Evolutionary conservation across 2,329 filamentous ascomycete genomes (phyloP), one percentile per base, ranked within the genome.

Genomic region (Scedosporium dehoogii): DNA sequence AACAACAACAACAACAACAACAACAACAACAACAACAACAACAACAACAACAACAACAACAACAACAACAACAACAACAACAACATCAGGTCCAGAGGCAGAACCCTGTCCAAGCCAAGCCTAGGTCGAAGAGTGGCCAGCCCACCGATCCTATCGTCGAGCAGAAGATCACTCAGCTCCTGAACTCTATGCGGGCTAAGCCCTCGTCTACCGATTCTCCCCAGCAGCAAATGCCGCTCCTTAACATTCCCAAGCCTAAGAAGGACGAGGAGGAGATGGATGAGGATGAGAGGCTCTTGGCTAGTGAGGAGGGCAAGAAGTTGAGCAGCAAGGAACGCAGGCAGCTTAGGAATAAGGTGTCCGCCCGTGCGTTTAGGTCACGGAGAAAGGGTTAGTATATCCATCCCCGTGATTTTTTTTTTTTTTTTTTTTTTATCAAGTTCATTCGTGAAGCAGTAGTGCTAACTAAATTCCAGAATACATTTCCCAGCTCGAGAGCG

Each of bases 181-280:
- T 97, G 41, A 92, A 93, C 76, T 91, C 92, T 61, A 96, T 97
- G 88, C 87, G 92, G 68, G 85, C 91, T 67, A 91, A 89, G 74
- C 79, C 84, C 14, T 75, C 79, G 6, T 57, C 41, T 1, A 78
- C 81, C 4, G 58, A 63, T 41, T 79, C 84, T 58, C 79, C 82
- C 27, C 76, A 74, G 65, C 67, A 69, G 38, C 70, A 74, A 27
- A 69, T 73, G 41, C 73, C 81, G 12, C 73, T 87, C n/a, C 80
- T 85, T 62, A 88, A 91, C 72, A 83, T 91, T 68, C 81, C 88
- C 59, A 88, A 87, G 66, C 77, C 84, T 66, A 92, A 88, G 82
- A 97, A 97, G 81, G 92, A 97, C 55, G 92, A 97, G 70, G 92
- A 97, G 65, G 93, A 97, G 61, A 97, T 99, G 93, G 94, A 99